These are phyloP conservation scores for Sphagnum tenellum DNA, from an alignment of 225 moss, liverwort and hornwort species.

Conservation along the genomic window DNA sequence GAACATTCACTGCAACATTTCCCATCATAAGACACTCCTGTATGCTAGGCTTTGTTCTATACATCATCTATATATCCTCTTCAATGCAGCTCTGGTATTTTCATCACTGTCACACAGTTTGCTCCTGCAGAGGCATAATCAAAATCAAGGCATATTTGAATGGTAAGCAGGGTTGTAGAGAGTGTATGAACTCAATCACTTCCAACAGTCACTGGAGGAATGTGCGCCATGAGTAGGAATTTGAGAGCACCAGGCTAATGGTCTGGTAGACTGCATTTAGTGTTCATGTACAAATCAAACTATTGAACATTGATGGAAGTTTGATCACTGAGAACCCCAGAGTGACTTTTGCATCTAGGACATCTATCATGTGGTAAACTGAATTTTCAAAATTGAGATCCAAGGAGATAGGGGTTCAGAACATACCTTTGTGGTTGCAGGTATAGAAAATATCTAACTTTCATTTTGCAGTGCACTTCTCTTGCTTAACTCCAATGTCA, in stretches of 20 bases:
- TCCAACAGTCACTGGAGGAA: neutral
- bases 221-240: too few relatives aligned
- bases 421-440: constrained; percentile 25
- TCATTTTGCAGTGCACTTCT: too few relatives aligned
- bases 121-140: constrained; percentile 98
- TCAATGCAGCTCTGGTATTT: constrained; percentile 86
- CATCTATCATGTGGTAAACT: too few relatives aligned
- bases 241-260: too few relatives aligned
- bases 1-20: constrained; percentile 98
- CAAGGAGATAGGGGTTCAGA: too few relatives aligned
- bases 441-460: constrained; percentile 38
- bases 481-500: too few relatives aligned
- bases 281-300: too few relatives aligned
- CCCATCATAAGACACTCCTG: constrained; percentile 76
- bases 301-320: too few relatives aligned
- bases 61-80: constrained; percentile 64
- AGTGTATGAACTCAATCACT: neutral
- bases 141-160: constrained; percentile 98
- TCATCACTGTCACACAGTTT: constrained; percentile 96
- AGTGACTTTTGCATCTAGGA: too few relatives aligned
- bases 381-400: too few relatives aligned
- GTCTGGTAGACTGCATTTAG: too few relatives aligned
- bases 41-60: constrained; percentile 81
- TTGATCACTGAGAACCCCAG: too few relatives aligned
- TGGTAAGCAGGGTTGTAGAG: constrained; percentile 25